These are phyloP conservation scores for Tulasnella sp. DNA, from an alignment of 768 basidiomycete genomes.

Conservation along the genomic window DNA sequence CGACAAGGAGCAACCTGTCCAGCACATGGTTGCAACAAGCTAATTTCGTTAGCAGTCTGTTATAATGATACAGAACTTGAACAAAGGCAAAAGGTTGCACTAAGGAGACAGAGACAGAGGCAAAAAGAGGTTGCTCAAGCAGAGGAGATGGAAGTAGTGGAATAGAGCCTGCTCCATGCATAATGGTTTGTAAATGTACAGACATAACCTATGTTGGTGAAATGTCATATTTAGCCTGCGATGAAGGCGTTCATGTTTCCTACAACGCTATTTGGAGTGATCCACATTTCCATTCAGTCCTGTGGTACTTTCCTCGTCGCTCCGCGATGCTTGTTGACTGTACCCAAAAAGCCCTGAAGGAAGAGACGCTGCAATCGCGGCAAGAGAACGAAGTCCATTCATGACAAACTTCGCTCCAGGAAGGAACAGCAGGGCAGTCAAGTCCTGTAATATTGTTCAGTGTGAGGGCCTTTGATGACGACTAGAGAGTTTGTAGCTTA, in stretches of 20 bases:
- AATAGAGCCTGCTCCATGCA: too few relatives aligned
- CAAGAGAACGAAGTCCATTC: constrained; percentile 1
- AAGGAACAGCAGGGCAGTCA: constrained; percentile 6
- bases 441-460: not conserved
- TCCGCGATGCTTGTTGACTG: too few relatives aligned
- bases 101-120: not conserved
- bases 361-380: constrained; percentile 8
- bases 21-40: constrained; percentile 23
- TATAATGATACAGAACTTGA: constrained; percentile 9
- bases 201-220: too few relatives aligned
- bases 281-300: too few relatives aligned
- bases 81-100: constrained; percentile 3
- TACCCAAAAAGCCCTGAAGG: too few relatives aligned
- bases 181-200: too few relatives aligned
- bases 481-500: not conserved
- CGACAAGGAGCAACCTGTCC: constrained; percentile 23
- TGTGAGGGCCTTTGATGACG: not conserved
- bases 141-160: not conserved
- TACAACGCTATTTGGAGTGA: too few relatives aligned
- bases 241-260: too few relatives aligned
- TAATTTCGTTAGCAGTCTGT: constrained; percentile 15
- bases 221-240: too few relatives aligned
- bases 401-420: constrained; percentile 7
- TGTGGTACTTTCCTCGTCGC: too few relatives aligned
- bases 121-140: constrained; percentile 8